Conservation (phyloP, 805 yeast genomes). For the Millerozyma acaciae region DNA sequence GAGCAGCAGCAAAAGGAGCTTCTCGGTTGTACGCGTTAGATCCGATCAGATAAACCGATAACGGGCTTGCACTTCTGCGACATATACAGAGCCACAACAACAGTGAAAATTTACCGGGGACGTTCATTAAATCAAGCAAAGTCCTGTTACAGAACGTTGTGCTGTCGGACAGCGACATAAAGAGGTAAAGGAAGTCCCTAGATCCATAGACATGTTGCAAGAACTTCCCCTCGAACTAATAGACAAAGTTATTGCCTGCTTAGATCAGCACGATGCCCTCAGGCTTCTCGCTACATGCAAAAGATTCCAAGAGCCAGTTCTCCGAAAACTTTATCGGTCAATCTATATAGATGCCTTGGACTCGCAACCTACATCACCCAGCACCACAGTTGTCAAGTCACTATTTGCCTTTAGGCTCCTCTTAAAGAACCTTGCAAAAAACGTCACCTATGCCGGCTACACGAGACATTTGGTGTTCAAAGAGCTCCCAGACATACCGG, state of each 20-base stretch:
- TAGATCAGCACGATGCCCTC: constrained; percentile 14
- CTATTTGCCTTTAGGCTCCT: constrained; percentile 16
- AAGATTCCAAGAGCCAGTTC: constrained; percentile 6
- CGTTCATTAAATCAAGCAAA: too few species aligned
- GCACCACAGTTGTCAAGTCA: constrained; percentile 9
- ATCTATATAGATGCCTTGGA: constrained; percentile 13
- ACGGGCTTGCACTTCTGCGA: too few species aligned
- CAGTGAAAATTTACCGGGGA: too few species aligned
- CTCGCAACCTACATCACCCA: background rate
- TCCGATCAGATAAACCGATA: constrained; percentile 12
- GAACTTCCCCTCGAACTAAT: constrained; percentile 19
- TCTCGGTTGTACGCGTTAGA: too few species aligned
- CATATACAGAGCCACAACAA: too few species aligned
- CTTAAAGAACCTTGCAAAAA: constrained; percentile 13
- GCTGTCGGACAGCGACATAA: too few species aligned
- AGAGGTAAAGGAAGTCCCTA: too few species aligned
- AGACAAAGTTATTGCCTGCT: constrained; percentile 9
- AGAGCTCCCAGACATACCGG: constrained; percentile 23
- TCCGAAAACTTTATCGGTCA: constrained; percentile 13
- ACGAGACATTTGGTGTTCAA: constrained; percentile 12
- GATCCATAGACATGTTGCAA: too few species aligned
- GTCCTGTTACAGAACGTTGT: too few species aligned
- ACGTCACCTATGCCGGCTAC: constrained; percentile 10
- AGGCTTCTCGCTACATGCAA: constrained; percentile 12
- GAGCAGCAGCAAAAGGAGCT: too few species aligned